Conservation (phyloP, 768 basidiomycete species). For the Rubroboletus pulcherrimus region DNA sequence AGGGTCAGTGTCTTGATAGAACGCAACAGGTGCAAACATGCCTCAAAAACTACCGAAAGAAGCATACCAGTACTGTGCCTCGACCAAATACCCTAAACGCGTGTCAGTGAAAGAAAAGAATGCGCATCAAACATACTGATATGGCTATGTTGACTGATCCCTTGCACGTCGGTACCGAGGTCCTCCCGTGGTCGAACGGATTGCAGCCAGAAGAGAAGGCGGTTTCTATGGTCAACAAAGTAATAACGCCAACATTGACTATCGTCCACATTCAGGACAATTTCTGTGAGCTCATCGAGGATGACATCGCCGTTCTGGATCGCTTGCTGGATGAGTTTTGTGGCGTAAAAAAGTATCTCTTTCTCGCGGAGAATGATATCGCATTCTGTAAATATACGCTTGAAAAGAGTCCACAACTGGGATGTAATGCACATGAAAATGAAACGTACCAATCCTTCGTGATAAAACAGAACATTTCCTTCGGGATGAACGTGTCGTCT, state of each 20-base stretch:
- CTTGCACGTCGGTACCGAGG: conserved; percentile 3
- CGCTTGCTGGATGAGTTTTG: conserved; percentile 7
- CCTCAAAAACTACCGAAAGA: neutral
- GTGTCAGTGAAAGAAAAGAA: neutral
- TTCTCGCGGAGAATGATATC: neutral
- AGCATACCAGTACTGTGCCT: conserved; percentile 15
- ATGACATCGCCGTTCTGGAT: neutral
- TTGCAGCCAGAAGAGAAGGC: conserved; percentile 18
- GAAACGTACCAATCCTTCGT: conserved; percentile 9
- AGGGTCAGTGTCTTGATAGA: neutral
- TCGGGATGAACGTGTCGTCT: conserved; percentile 13
- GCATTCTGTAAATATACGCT: conserved; percentile 18
- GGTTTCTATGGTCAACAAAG: conserved; percentile 16
- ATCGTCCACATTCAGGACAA: conserved; percentile 11
- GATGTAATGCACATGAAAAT: neutral
- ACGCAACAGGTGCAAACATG: neutral
- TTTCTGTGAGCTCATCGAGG: conserved; percentile 8
- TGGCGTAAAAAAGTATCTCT: conserved; percentile 1
- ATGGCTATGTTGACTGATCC: conserved; percentile 1
- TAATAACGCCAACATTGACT: conserved; percentile 8
- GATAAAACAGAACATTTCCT: conserved; percentile 13
- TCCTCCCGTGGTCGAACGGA: neutral
- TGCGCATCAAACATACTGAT: conserved; percentile 7
- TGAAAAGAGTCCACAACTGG: neutral
- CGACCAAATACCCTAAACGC: conserved; percentile 7